These are phyloP conservation scores for Ciborinia camelliae DNA, from an alignment of 2,329 filamentous ascomycete species.

Conservation along the genomic window DNA sequence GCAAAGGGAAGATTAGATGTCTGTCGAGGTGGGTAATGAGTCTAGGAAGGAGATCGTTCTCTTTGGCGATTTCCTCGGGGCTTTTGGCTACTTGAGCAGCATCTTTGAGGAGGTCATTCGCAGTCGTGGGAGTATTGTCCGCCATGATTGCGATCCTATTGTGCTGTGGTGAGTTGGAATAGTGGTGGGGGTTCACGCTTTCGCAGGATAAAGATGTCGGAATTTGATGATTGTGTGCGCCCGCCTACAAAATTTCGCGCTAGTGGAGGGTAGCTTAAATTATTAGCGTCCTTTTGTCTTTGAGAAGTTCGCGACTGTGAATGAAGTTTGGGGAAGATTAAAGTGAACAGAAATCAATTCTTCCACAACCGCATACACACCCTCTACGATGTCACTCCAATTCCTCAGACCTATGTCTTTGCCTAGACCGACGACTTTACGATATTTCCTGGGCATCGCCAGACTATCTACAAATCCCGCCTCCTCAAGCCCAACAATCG, in stretches of 20 bases:
- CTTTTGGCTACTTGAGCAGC: conserved; percentile 42
- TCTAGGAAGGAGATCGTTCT: conserved; percentile 68
- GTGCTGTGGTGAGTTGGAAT: conserved; percentile 22
- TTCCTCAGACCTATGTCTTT: conserved; percentile 37
- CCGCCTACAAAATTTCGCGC: conserved; percentile 22
- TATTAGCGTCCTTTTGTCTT: conserved; percentile 16
- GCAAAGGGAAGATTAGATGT: conserved; percentile 92
- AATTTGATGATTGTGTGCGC: conserved; percentile 30
- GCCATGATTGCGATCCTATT: conserved; percentile 46
- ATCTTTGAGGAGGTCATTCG: conserved; percentile 23
- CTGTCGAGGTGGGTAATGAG: conserved; percentile 90
- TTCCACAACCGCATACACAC: conserved; percentile 9
- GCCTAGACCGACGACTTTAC: conserved; percentile 34
- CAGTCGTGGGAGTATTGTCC: conserved; percentile 39
- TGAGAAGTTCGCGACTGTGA: conserved; percentile 17
- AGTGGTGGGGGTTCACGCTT: conserved; percentile 19
- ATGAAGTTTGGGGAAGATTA: conserved; percentile 5
- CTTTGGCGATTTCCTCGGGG: conserved; percentile 48
- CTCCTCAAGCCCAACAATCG: background rate
- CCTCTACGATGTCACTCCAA: conserved; percentile 29
- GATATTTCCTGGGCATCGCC: conserved; percentile 31
- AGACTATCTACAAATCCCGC: conserved; percentile 19
- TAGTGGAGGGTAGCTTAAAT: conserved; percentile 22
- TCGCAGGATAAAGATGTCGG: conserved; percentile 20
- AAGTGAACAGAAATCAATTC: background rate